Evolutionary conservation across 164 flowering plant species (phyloP).

Genomic region (Sedum album): DNA sequence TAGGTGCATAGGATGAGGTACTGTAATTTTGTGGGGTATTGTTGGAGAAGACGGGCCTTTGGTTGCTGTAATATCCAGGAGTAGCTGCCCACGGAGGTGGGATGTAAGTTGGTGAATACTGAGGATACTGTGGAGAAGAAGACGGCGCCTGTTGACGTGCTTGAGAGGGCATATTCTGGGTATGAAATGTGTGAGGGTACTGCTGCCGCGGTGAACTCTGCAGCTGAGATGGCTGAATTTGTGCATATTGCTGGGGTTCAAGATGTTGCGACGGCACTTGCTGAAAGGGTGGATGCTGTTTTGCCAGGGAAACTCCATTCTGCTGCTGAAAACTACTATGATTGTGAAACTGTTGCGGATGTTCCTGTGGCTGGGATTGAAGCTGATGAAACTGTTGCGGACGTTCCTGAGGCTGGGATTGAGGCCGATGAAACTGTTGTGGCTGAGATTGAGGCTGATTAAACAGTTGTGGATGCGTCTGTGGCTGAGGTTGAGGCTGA

Average conservation of each 20-base stretch:
- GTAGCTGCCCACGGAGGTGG: background rate
- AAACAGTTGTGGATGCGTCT: background rate
- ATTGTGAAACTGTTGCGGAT: too few species aligned
- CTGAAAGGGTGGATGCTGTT: background rate
- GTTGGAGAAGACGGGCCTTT: background rate
- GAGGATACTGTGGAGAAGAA: constrained; percentile 14
- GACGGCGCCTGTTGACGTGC: constrained; percentile 9
- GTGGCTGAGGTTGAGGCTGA: constrained; percentile 20
- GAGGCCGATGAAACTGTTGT: constrained; percentile 9
- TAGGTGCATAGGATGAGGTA: constrained; percentile 9
- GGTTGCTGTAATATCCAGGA: background rate
- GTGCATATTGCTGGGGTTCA: background rate
- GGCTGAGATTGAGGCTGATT: constrained; percentile 13
- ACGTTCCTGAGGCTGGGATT: too few species aligned
- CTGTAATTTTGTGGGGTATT: background rate
- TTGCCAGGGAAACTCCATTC: background rate
- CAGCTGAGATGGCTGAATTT: background rate
- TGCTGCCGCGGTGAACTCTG: background rate
- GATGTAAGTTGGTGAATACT: background rate
- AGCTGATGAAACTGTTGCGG: too few species aligned
- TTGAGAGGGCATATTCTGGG: background rate
- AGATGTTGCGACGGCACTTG: background rate
- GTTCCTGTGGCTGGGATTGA: too few species aligned
- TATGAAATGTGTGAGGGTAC: constrained; percentile 6
- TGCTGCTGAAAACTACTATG: background rate